phyloP scores from a whole-genome alignment of 768 basidiomycete species.

The Gloeophyllum trabeum region DNA sequence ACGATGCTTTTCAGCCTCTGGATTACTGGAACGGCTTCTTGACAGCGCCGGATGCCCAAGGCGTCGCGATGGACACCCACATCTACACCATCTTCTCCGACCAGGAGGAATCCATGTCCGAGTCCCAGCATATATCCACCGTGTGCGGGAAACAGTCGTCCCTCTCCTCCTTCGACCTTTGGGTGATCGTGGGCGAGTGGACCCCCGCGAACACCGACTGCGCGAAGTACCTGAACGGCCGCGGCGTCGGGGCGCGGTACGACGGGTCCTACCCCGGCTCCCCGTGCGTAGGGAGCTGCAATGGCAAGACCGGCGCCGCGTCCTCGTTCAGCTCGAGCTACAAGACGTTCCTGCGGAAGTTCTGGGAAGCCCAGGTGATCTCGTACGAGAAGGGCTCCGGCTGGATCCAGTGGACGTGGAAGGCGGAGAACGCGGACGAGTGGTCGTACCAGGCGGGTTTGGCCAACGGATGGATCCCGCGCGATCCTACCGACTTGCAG shows the following conservation, averaged over 20 bases:
- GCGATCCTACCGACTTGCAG: slow-evolving; percentile 32
- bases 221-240: slow-evolving; percentile 76
- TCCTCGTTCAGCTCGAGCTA: slow-evolving; percentile 64
- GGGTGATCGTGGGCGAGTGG: slow-evolving; percentile 88
- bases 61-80: slow-evolving; percentile 74
- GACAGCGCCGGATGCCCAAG: slow-evolving; percentile 37
- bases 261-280: slow-evolving; percentile 58
- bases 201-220: slow-evolving; percentile 70
- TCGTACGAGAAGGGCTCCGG: slow-evolving; percentile 61
- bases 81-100: slow-evolving; percentile 67
- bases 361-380: slow-evolving; percentile 78
- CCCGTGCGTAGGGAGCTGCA: slow-evolving; percentile 61
- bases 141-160: slow-evolving; percentile 39
- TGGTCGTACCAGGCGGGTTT: slow-evolving; percentile 87
- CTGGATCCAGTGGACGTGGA: slow-evolving; percentile 83
- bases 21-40: slow-evolving; percentile 60
- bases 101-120: slow-evolving; percentile 31
- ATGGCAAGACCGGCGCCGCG: slow-evolving; percentile 60
- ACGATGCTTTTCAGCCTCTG: slow-evolving; percentile 73
- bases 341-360: slow-evolving; percentile 73
- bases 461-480: slow-evolving; percentile 76
- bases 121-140: slow-evolving; percentile 44
- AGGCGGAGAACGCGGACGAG: slow-evolving; percentile 73
- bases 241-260: slow-evolving; percentile 53
- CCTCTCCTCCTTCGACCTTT: slow-evolving; percentile 48